phyloP scores from a whole-genome alignment of 257 asterid species.

The Nicotiana attenuata region DNA sequence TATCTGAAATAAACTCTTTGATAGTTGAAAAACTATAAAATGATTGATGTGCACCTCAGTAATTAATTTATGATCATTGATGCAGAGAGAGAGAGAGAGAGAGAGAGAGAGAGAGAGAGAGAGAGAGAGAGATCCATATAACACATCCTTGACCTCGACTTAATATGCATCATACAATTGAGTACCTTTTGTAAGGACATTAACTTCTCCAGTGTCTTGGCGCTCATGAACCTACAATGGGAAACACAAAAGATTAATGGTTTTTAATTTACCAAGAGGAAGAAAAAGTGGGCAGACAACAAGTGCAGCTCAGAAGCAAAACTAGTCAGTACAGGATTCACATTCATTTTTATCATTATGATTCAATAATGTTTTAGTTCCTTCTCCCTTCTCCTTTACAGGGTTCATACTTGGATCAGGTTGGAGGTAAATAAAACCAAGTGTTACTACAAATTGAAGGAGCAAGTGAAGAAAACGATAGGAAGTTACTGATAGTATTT shows the following conservation, averaged over 20 bases:
- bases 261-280: not conserved
- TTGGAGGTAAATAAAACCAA: not conserved
- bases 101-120: not conserved
- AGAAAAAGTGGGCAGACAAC: not conserved
- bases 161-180: not conserved
- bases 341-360: not conserved
- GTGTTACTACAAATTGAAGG: not conserved
- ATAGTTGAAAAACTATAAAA: not conserved
- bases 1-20: not conserved
- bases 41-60: not conserved
- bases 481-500: not conserved
- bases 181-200: conserved; percentile 92
- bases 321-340: not conserved
- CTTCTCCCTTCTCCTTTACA: not conserved
- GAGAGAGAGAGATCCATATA: not conserved
- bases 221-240: conserved; percentile 82
- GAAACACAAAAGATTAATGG: not conserved
- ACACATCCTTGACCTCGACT: not conserved
- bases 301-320: not conserved
- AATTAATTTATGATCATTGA: not conserved
- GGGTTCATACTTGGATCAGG: not conserved
- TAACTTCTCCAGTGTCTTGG: conserved; percentile 84
- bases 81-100: not conserved
- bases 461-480: not conserved
- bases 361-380: not conserved